Conservation (phyloP, 345 rosid species). For the Barbarea vulgaris region DNA sequence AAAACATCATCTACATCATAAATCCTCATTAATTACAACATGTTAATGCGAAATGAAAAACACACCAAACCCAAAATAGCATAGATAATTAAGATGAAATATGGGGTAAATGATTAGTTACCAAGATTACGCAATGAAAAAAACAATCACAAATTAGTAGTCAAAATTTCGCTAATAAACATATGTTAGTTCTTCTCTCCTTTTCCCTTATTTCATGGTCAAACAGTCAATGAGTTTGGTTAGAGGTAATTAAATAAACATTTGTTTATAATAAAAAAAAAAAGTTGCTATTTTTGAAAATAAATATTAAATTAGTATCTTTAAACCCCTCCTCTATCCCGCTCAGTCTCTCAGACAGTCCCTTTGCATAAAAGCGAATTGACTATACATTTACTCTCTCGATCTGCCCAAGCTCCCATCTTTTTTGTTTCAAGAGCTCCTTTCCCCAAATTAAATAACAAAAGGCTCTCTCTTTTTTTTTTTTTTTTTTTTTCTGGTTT, state of each 20-base stretch:
- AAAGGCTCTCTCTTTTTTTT: neutral
- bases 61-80: conserved; percentile 20
- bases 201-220: conserved; percentile 19
- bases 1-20: conserved; percentile 6
- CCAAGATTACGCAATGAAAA: conserved; percentile 9
- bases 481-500: no score
- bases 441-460: neutral
- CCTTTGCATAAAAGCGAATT: conserved; percentile 42
- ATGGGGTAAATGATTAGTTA: conserved; percentile 28
- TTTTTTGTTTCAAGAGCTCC: conserved; percentile 19
- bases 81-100: conserved; percentile 12
- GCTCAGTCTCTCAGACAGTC: conserved; percentile 34
- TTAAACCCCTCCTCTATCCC: conserved; percentile 35
- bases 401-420: conserved; percentile 34
- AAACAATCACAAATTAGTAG: conserved; percentile 6
- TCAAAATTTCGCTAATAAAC: neutral
- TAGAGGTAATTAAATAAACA: conserved; percentile 15
- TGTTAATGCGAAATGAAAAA: neutral
- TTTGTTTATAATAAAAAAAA: neutral
- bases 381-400: conserved; percentile 39
- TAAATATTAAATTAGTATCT: conserved; percentile 5
- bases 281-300: conserved; percentile 5
- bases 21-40: conserved; percentile 21
- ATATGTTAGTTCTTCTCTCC: neutral
- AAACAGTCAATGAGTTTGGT: conserved; percentile 31